Evolutionary conservation across 2,329 filamentous ascomycete species (phyloP).

Genomic region (Colletotrichum tropicale): DNA sequence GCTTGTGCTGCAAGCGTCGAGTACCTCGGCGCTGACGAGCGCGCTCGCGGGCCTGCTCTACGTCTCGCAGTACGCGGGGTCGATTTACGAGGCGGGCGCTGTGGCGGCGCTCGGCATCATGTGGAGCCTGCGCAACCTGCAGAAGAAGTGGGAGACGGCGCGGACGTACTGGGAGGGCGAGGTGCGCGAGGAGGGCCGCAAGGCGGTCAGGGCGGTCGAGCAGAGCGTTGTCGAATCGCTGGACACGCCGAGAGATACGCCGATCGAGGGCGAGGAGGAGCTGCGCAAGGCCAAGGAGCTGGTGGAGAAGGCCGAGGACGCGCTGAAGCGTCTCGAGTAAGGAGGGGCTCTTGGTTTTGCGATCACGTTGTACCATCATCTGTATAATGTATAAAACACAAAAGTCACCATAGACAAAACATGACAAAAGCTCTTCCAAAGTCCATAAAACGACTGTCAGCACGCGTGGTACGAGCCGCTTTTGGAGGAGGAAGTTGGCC

Average conservation of each 20-base stretch:
- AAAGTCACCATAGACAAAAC: slow-evolving; percentile 2
- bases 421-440: neutral
- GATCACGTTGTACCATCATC: slow-evolving; percentile 12
- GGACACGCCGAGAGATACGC: slow-evolving; percentile 30
- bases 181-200: slow-evolving; percentile 70
- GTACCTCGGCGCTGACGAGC: slow-evolving; percentile 68
- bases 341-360: neutral
- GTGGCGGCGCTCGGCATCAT: slow-evolving; percentile 65
- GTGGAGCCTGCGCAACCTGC: slow-evolving; percentile 63
- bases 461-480: neutral
- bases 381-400: slow-evolving; percentile 18
- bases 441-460: neutral
- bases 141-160: slow-evolving; percentile 66
- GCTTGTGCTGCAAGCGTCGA: slow-evolving; percentile 76
- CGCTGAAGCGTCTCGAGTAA: slow-evolving; percentile 52
- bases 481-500: neutral
- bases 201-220: slow-evolving; percentile 63
- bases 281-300: slow-evolving; percentile 46
- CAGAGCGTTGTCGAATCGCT: slow-evolving; percentile 54
- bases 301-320: slow-evolving; percentile 53
- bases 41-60: slow-evolving; percentile 62
- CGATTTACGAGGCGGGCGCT: slow-evolving; percentile 65
- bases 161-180: slow-evolving; percentile 68
- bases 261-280: slow-evolving; percentile 32
- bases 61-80: slow-evolving; percentile 56